A percentile compares a stretch with the other conserved stretches of the same genome.
These are phyloP conservation scores for Mortierella sp. DNA, from an alignment of 371 early-diverging fungal species.

Conservation along the genomic window DNA sequence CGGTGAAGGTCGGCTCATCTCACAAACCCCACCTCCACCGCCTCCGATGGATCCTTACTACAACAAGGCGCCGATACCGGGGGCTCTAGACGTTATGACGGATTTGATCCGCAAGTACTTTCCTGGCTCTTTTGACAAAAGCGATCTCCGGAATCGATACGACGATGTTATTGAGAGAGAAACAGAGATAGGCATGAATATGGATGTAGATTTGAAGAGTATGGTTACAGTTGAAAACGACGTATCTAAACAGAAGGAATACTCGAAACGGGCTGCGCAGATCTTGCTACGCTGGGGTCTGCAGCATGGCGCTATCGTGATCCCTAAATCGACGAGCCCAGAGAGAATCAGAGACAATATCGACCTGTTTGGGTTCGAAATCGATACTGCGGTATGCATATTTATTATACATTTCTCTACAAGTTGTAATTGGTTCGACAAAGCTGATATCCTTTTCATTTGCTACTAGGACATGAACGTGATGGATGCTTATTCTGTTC, in stretches of 20 bases:
- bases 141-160: neutral
- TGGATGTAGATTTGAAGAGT: constrained; percentile 32
- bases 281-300: constrained; percentile 87
- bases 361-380: constrained; percentile 58
- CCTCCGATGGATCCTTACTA: constrained; percentile 21
- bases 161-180: neutral
- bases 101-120: constrained; percentile 57
- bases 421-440: neutral
- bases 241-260: constrained; percentile 6
- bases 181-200: neutral
- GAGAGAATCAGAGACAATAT: constrained; percentile 70
- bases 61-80: constrained; percentile 22
- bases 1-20: constrained; percentile 81
- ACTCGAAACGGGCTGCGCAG: constrained; percentile 67
- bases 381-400: constrained; percentile 61
- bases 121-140: neutral
- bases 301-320: constrained; percentile 69
- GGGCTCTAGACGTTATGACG: constrained; percentile 38
- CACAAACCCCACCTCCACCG: constrained; percentile 57
- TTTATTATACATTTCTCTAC: neutral
- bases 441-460: neutral
- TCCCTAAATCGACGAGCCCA: constrained; percentile 74
- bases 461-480: constrained; percentile 66
- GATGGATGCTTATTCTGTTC: constrained; percentile 62
- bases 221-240: neutral